Conservation (phyloP, 2,329 filamentous ascomycete species). For the Cyclaneusma minus region DNA sequence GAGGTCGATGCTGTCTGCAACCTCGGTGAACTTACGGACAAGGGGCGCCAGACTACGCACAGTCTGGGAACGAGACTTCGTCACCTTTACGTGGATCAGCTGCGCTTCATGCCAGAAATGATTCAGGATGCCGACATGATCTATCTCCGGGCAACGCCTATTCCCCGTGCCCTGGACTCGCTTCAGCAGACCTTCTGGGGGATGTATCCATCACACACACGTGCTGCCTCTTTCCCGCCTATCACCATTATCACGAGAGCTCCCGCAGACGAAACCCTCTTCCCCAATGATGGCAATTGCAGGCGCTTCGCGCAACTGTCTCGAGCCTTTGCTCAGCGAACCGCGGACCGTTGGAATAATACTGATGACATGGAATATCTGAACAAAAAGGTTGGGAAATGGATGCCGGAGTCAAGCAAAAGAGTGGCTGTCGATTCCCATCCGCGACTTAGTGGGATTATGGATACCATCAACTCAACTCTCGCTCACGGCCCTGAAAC, state of each 20-base stretch:
- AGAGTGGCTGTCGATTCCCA: constrained; percentile 69
- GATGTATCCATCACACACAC: constrained; percentile 47
- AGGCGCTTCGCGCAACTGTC: constrained; percentile 55
- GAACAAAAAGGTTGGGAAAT: constrained; percentile 61
- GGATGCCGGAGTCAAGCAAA: constrained; percentile 60
- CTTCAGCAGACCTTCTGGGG: constrained; percentile 62
- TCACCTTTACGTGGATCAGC: constrained; percentile 57
- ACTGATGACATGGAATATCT: constrained; percentile 73
- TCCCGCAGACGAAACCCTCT: constrained; percentile 59
- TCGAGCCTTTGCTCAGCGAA: constrained; percentile 54
- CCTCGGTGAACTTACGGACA: constrained; percentile 61
- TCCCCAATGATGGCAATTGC: constrained; percentile 64
- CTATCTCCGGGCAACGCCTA: constrained; percentile 59
- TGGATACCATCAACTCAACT: constrained; percentile 88
- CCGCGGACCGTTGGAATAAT: constrained; percentile 59
- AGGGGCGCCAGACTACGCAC: constrained; percentile 56
- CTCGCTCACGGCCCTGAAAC: constrained; percentile 71
- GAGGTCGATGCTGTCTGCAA: constrained; percentile 73
- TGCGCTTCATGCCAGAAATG: constrained; percentile 50
- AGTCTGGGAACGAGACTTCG: constrained; percentile 53
- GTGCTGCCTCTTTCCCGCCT: constrained; percentile 36
- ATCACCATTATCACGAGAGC: constrained; percentile 51
- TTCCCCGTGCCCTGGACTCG: constrained; percentile 63
- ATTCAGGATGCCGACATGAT: constrained; percentile 42
- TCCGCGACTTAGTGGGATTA: constrained; percentile 74